phyloP scores from a whole-genome alignment of 768 basidiomycete species.

The Serendipita sp. region DNA sequence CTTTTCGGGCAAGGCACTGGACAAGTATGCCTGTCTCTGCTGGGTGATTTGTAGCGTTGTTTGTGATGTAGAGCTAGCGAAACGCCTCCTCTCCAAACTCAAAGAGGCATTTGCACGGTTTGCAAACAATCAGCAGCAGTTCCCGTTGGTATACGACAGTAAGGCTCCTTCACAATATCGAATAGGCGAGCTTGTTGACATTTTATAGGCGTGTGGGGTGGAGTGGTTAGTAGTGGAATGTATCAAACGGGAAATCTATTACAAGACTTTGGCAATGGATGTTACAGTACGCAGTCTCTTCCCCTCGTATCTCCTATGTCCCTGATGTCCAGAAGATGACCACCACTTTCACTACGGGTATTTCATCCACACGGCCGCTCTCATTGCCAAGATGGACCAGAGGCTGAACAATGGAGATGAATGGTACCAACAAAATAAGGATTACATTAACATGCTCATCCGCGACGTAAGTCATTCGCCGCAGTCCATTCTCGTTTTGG shows the following conservation, averaged over 20 bases:
- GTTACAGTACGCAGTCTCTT: constrained; percentile 2
- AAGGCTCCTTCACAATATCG: not conserved
- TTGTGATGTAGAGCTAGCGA: not conserved
- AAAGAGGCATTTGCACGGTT: constrained; percentile 6
- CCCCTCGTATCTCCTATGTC: not conserved
- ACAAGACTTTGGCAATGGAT: constrained; percentile 5
- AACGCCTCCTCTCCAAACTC: not conserved
- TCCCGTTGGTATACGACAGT: constrained; percentile 8
- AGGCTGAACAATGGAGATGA: not conserved
- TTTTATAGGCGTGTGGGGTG: not conserved
- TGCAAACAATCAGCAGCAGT: constrained; percentile 1
- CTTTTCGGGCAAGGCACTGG: constrained; percentile 8
- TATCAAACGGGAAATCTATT: constrained; percentile 5
- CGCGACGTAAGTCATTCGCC: not conserved
- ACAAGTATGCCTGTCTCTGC: constrained; percentile 7
- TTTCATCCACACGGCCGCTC: constrained; percentile 7
- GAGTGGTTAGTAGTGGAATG: not conserved
- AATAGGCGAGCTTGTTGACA: not conserved
- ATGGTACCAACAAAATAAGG: not conserved
- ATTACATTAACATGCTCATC: not conserved
- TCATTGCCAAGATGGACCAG: constrained; percentile 4
- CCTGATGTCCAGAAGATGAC: not conserved
- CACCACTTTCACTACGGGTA: constrained; percentile 8
- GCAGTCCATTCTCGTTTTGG: not conserved
- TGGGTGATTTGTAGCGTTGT: not conserved